Evolutionary conservation across 2,329 filamentous ascomycete species (phyloP), one percentile per base, ranked within the genome.

Genomic region (Trematosphaeria pertusa): DNA sequence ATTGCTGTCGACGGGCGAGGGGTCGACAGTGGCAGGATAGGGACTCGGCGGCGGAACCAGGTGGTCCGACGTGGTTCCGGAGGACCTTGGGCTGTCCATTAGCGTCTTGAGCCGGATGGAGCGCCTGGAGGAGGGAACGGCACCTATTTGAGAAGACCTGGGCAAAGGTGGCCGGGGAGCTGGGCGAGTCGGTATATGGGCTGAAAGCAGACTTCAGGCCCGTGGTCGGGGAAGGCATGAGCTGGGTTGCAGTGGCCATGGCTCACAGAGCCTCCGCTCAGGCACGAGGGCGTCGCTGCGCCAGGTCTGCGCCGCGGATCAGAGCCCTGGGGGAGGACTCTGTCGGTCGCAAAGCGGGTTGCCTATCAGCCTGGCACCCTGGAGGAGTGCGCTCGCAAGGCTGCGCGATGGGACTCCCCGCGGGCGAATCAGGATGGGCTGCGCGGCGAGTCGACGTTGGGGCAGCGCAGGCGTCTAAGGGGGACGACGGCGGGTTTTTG

Each of bases 1-100:
- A 67, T 89, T 92, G 30, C 90, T 94, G 39, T 91, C 91, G 18
- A 93, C 89, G 6, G 90, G 89, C 14, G 89, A 93, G 8, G 89
- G 89, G 31, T 90, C 89, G 42, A 91, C 87, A 56, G 52, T 87
- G 80, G 72, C 84, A 81, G 67, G 82, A 71, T 77, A 87, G 21
- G 76, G 78, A 53, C 75, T 78, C 12, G 73, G 70, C 28, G 75
- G 76, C 31, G 75, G 77, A 34, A 74, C 66, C 40, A 80, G 72
- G 58, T 76, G 75, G 62, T 78, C 76, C 46, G 68, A 72, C n/a
- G 64, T 53, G 41, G 65, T 62, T 73, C 78, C 67, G 46, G 74
- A 76, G 41, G 76, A 73, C 61, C 76, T 75, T 60, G 39, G 56
- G 34, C 54, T 56, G 41, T 58, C 54, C 66, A 68, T 71, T 63